Evolutionary conservation across 148 eudicot species (phyloP).

Genomic region (Cornus florida): DNA sequence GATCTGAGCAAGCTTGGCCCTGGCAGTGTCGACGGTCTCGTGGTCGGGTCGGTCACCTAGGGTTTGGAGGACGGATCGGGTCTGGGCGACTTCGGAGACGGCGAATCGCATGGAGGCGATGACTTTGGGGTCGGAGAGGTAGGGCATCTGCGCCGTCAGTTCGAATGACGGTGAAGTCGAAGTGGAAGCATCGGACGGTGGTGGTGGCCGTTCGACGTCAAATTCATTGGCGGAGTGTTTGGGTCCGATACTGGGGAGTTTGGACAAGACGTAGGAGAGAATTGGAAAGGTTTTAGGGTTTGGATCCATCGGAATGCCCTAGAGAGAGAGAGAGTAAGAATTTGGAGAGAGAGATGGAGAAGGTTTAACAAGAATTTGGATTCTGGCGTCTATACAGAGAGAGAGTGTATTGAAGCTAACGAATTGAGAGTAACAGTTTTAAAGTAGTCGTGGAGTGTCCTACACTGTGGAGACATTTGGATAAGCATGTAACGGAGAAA

Average conservation of each 20-base stretch:
- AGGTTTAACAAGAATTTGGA: no score
- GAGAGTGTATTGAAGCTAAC: no score
- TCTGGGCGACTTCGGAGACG: slow-evolving; percentile 62
- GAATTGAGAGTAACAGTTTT: no score
- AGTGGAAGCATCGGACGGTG: neutral
- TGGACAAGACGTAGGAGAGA: slow-evolving; percentile 74
- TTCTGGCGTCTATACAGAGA: no score
- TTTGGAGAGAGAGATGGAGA: neutral
- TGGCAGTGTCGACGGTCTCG: slow-evolving; percentile 70
- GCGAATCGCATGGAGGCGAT: slow-evolving; percentile 62
- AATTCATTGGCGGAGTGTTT: slow-evolving; percentile 25
- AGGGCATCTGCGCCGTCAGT: slow-evolving; percentile 66
- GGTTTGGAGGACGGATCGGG: slow-evolving; percentile 56
- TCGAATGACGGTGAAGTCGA: slow-evolving; percentile 44
- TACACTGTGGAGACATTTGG: no score
- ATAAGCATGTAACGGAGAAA: no score
- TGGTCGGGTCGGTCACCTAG: slow-evolving; percentile 81
- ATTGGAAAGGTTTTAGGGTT: slow-evolving; percentile 67
- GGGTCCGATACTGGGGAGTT: slow-evolving; percentile 46
- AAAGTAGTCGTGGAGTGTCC: no score
- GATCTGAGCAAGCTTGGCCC: slow-evolving; percentile 46
- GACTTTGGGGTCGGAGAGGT: slow-evolving; percentile 62
- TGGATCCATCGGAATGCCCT: slow-evolving; percentile 53
- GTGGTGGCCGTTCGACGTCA: slow-evolving; percentile 70
- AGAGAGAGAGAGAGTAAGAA: neutral